These are phyloP conservation scores for Diophrys appendiculata DNA, from an alignment of 73 alveolate genomes.

Conservation along the genomic window DNA sequence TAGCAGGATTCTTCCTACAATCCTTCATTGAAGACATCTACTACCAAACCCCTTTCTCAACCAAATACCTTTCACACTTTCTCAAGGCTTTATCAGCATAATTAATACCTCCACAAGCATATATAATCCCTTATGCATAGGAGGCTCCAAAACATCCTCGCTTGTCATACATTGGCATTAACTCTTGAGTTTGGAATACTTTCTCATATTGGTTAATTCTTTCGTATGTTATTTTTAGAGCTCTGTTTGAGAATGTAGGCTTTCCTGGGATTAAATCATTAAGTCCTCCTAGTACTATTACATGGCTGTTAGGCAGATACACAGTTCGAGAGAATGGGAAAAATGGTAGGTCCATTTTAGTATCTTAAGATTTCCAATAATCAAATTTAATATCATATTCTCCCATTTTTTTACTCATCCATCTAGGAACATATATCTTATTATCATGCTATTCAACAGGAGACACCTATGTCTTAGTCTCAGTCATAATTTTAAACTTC, in stretches of 20 bases:
- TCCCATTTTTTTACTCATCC: conserved; percentile 10
- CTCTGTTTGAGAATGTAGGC: neutral
- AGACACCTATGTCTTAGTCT: neutral
- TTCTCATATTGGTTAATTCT: neutral
- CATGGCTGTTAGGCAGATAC: neutral
- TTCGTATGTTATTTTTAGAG: neutral
- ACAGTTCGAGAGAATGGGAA: conserved; percentile 3
- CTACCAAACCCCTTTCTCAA: neutral
- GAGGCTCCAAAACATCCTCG: neutral
- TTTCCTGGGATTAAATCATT: neutral
- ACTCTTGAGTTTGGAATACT: neutral
- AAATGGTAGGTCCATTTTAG: conserved; percentile 2
- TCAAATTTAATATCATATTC: neutral
- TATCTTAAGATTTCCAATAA: neutral
- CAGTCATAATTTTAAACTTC: conserved; percentile 2
- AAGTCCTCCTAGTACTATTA: conserved; percentile 7
- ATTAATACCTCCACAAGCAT: conserved; percentile 3
- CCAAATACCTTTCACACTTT: neutral
- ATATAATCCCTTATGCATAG: neutral
- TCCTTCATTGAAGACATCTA: neutral
- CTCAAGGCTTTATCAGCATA: conserved; percentile 1
- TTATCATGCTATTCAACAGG: neutral
- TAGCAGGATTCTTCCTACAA: conserved; percentile 9
- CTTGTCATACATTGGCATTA: conserved; percentile 1
- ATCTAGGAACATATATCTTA: neutral